These are phyloP conservation scores for Penicillium lagena DNA, from an alignment of 495 filamentous ascomycete species.

Conservation along the genomic window DNA sequence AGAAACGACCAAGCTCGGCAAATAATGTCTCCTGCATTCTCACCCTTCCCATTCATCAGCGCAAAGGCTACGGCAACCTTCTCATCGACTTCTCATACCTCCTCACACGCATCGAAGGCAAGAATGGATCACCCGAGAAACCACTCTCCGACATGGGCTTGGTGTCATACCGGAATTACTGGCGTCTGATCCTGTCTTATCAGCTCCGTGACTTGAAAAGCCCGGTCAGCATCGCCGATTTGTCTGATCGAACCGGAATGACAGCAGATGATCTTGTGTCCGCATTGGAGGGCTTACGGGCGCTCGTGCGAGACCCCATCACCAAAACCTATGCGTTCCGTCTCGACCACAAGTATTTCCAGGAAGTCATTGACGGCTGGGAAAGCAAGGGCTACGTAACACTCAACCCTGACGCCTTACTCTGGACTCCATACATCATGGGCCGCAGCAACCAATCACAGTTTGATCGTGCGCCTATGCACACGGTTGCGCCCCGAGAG, in stretches of 20 bases:
- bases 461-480: conserved; percentile 77
- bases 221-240: conserved; percentile 65
- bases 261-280: conserved; percentile 95
- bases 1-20: conserved; percentile 89
- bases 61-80: conserved; percentile 93
- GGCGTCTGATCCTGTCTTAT: conserved; percentile 83
- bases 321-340: conserved; percentile 85
- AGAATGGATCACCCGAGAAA: conserved; percentile 95
- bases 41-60: conserved; percentile 90
- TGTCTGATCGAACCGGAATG: conserved; percentile 89
- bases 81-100: conserved; percentile 98
- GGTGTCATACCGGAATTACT: conserved; percentile 95
- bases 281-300: conserved; percentile 80
- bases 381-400: conserved; percentile 80
- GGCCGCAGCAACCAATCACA: conserved; percentile 76
- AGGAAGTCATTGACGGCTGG: conserved; percentile 78
- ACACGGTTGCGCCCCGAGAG: conserved; percentile 79
- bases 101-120: conserved; percentile 84
- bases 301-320: conserved; percentile 81
- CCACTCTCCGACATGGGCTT: conserved; percentile 96
- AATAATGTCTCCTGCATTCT: conserved; percentile 98
- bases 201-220: conserved; percentile 60
- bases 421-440: conserved; percentile 99
- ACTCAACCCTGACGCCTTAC: conserved; percentile 71
- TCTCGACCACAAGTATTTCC: conserved; percentile 73